These are phyloP conservation scores for Nigrospora sphaerica DNA, from an alignment of 2,329 filamentous ascomycete species.

Conservation along the genomic window DNA sequence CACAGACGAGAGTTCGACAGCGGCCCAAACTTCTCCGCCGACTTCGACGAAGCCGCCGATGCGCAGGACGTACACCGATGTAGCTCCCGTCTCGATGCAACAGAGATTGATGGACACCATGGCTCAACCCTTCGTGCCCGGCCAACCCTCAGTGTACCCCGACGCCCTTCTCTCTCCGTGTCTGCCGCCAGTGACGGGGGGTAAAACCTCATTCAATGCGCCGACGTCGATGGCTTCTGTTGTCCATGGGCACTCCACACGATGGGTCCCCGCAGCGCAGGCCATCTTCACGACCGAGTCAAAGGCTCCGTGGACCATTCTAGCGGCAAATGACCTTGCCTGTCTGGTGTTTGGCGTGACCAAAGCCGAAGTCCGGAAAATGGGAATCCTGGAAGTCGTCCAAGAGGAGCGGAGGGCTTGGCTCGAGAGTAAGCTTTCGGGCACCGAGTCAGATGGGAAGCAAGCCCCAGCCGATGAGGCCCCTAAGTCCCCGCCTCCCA, in stretches of 20 bases:
- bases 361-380: conserved; percentile 86
- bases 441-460: conserved; percentile 47
- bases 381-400: conserved; percentile 93
- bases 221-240: conserved; percentile 45
- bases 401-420: conserved; percentile 82
- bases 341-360: conserved; percentile 99
- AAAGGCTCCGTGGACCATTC: conserved; percentile 86
- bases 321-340: conserved; percentile 91
- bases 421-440: conserved; percentile 77
- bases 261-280: conserved; percentile 86
- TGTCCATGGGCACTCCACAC: conserved; percentile 81
- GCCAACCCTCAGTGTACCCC: conserved; percentile 27
- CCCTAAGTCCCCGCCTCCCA: conserved; percentile 26
- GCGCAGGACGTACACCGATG: conserved; percentile 85
- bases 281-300: conserved; percentile 97
- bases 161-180: conserved; percentile 36
- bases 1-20: conserved; percentile 48
- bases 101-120: conserved; percentile 80
- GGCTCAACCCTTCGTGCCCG: conserved; percentile 68
- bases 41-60: conserved; percentile 57
- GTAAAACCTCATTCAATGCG: conserved; percentile 29
- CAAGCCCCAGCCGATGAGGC: conserved; percentile 20
- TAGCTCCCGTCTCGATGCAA: conserved; percentile 66
- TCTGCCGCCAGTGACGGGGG: conserved; percentile 18
- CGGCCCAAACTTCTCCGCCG: conserved; percentile 45